Percentiles rank a stretch among this genome's conserved stretches.
phyloP scores from a whole-genome alignment of 306 rosid genomes.

The Quercus ilex region DNA sequence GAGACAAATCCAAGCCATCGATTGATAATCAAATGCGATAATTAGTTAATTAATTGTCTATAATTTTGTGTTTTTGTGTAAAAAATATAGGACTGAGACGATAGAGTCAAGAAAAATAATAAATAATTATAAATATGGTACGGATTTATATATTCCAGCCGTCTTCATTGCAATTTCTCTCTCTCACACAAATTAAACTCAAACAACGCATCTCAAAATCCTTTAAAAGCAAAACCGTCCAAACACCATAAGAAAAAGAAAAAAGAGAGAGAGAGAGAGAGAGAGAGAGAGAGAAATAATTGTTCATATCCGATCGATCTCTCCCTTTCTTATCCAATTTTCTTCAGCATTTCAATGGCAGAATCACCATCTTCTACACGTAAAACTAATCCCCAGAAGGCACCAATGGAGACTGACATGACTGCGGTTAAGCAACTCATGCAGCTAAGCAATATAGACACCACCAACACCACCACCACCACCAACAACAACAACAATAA shows the following conservation, averaged over 20 bases:
- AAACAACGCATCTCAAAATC: conserved; percentile 13
- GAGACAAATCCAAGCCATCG: too few species aligned
- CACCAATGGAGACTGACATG: conserved; percentile 28
- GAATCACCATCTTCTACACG: conserved; percentile 1
- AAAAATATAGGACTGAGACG: not conserved
- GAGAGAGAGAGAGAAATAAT: not conserved
- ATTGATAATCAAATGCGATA: too few species aligned
- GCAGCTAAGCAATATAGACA: conserved; percentile 51
- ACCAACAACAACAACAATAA: too few species aligned
- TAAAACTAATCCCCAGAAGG: conserved; percentile 4
- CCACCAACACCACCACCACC: not conserved
- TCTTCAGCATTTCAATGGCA: conserved; percentile 5
- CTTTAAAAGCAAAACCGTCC: not conserved
- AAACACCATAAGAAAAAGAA: not conserved
- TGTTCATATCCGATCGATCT: not conserved
- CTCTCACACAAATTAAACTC: not conserved
- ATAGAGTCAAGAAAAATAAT: not conserved
- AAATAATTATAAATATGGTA: not conserved
- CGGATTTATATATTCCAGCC: not conserved
- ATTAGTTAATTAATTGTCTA: not conserved
- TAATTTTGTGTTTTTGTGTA: not conserved
- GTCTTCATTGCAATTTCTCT: conserved; percentile 38
- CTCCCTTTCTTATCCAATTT: not conserved
- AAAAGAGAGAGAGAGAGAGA: not conserved
- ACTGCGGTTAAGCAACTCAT: conserved; percentile 44